Percentiles rank a stretch among this genome's conserved stretches.
Conservation (phyloP, 2,329 filamentous ascomycete species). For the Ascochyta pisi region DNA sequence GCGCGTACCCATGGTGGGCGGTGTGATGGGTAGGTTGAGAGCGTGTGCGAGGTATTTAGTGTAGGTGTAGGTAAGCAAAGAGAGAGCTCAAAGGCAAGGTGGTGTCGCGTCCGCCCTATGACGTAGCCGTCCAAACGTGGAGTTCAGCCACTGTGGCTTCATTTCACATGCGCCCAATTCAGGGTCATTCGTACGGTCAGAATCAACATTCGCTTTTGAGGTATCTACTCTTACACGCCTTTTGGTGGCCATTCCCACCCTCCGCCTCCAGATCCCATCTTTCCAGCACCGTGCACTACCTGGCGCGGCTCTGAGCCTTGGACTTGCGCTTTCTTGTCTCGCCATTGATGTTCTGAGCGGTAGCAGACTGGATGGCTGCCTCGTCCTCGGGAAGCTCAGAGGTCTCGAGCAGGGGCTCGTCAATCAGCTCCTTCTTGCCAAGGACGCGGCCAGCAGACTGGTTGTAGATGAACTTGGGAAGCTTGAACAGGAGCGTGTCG, state of each 20-base stretch:
- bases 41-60: too few species aligned
- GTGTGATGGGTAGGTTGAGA: not conserved
- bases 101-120: conserved; percentile 9
- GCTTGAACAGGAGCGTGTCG: conserved; percentile 81
- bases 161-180: too few species aligned
- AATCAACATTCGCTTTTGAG: not conserved
- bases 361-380: conserved; percentile 51
- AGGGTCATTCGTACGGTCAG: too few species aligned
- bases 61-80: not conserved
- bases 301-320: conserved; percentile 35
- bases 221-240: conserved; percentile 15
- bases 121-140: conserved; percentile 9
- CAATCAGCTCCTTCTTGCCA: conserved; percentile 46
- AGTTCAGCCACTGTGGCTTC: conserved; percentile 24
- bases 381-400: conserved; percentile 49
- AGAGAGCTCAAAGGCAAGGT: conserved; percentile 7
- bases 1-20: conserved; percentile 1
- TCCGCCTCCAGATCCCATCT: not conserved
- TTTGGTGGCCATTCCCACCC: not conserved
- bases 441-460: conserved; percentile 54
- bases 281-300: conserved; percentile 17
- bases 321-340: conserved; percentile 53
- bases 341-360: conserved; percentile 54
- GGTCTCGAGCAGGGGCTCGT: conserved; percentile 45
- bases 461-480: conserved; percentile 77